Conservation (phyloP, 768 basidiomycete genomes). For the Paxillus ammoniavirescens region DNA sequence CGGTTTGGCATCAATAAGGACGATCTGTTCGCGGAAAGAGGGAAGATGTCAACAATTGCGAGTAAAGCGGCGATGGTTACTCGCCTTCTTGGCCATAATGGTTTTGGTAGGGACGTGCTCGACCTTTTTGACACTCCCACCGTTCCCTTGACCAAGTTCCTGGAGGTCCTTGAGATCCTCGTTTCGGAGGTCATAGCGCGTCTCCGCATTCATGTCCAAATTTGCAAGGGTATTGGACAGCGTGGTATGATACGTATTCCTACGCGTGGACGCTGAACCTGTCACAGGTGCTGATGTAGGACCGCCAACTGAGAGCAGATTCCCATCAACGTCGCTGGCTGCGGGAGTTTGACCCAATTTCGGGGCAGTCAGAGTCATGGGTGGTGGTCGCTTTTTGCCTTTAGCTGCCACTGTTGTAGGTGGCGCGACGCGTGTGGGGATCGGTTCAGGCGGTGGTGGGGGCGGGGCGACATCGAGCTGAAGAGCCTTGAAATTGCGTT, state of each 20-base stretch:
- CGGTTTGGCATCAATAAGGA: slow-evolving; percentile 95
- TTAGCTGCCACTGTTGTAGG: slow-evolving; percentile 35
- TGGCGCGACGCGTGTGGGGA: slow-evolving; percentile 50
- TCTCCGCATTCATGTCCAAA: slow-evolving; percentile 82
- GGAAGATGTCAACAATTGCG: background rate
- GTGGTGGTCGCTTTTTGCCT: slow-evolving; percentile 74
- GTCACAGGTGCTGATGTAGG: slow-evolving; percentile 54
- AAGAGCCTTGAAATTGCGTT: slow-evolving; percentile 88
- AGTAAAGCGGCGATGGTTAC: slow-evolving; percentile 19
- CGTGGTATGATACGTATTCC: slow-evolving; percentile 76
- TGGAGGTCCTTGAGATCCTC: slow-evolving; percentile 89
- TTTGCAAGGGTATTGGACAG: slow-evolving; percentile 84
- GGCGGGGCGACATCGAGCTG: slow-evolving; percentile 62
- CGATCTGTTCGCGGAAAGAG: slow-evolving; percentile 56
- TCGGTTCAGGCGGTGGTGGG: slow-evolving; percentile 40
- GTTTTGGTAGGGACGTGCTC: slow-evolving; percentile 88
- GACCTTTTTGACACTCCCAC: slow-evolving; percentile 96
- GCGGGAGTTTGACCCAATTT: slow-evolving; percentile 47
- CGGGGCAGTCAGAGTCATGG: slow-evolving; percentile 78
- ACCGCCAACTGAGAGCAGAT: slow-evolving; percentile 46
- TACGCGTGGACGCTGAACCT: slow-evolving; percentile 49
- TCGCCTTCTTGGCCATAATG: slow-evolving; percentile 97
- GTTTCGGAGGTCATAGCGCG: slow-evolving; percentile 78
- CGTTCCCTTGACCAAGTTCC: slow-evolving; percentile 95
- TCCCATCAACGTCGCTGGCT: slow-evolving; percentile 35